Evolutionary conservation across 2,329 filamentous ascomycete genomes (phyloP).

Genomic region (Penicillium sp.): DNA sequence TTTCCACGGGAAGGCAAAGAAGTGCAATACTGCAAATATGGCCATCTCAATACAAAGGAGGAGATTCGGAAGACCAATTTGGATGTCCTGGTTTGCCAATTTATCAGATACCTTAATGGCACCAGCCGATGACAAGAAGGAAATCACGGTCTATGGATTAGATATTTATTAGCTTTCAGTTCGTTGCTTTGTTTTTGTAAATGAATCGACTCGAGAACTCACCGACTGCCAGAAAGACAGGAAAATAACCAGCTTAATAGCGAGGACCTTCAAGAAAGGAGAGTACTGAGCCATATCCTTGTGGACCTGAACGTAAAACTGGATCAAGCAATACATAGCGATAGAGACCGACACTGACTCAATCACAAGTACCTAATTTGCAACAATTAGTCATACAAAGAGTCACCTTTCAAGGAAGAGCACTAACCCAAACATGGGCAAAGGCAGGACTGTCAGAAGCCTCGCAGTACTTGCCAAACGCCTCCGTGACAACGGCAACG

Average conservation of each 20-base stretch:
- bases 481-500: conserved; percentile 69
- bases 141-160: conserved; percentile 51
- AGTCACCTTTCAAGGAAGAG: neutral
- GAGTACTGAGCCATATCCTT: conserved; percentile 63
- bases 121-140: conserved; percentile 58
- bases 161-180: conserved; percentile 9
- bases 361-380: conserved; percentile 57
- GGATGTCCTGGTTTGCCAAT: conserved; percentile 70
- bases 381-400: neutral
- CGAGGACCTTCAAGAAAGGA: conserved; percentile 75
- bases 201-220: conserved; percentile 16
- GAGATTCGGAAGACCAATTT: conserved; percentile 73
- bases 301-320: conserved; percentile 78
- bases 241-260: conserved; percentile 90
- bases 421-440: conserved; percentile 72
- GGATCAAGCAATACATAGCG: conserved; percentile 84
- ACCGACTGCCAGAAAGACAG: conserved; percentile 80
- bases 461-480: conserved; percentile 69
- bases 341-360: conserved; percentile 70
- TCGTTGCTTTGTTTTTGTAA: neutral
- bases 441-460: conserved; percentile 73
- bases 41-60: conserved; percentile 83
- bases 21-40: conserved; percentile 70
- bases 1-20: conserved; percentile 77
- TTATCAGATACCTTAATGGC: conserved; percentile 60